Percentiles rank a stretch among this genome's conserved stretches.
These are phyloP conservation scores for Diaporthe nobilis DNA, from an alignment of 2,329 filamentous ascomycete species.

Conservation along the genomic window DNA sequence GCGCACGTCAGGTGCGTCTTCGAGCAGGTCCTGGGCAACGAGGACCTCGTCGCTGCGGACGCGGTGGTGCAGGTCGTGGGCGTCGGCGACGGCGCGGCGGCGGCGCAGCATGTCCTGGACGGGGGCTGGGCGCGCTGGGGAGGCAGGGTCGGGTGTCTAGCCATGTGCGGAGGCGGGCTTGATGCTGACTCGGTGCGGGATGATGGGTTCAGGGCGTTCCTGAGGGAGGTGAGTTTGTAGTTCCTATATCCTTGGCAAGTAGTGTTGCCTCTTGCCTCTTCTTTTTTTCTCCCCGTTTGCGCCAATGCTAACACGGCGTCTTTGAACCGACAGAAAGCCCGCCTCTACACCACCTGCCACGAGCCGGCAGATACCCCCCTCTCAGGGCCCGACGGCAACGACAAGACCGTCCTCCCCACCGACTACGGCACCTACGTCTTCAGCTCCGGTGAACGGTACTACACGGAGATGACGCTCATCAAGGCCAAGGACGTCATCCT, in stretches of 20 bases:
- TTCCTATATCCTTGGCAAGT: neutral
- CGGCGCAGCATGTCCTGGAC: constrained; percentile 70
- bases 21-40: constrained; percentile 67
- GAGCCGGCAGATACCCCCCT: constrained; percentile 68
- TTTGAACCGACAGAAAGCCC: constrained; percentile 62
- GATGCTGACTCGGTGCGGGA: constrained; percentile 57
- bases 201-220: constrained; percentile 62
- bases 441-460: constrained; percentile 73
- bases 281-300: constrained; percentile 6
- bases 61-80: constrained; percentile 79
- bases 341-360: constrained; percentile 71
- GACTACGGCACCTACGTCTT: constrained; percentile 76
- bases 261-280: neutral
- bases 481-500: constrained; percentile 67
- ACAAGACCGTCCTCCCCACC: constrained; percentile 54
- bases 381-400: constrained; percentile 65
- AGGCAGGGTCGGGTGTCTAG: constrained; percentile 62
- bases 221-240: constrained; percentile 61
- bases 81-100: constrained; percentile 75
- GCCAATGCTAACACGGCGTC: constrained; percentile 34
- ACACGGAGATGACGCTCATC: constrained; percentile 75
- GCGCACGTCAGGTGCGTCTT: constrained; percentile 80
- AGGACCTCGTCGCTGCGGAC: constrained; percentile 58
- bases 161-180: constrained; percentile 64
- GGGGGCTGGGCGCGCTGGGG: constrained; percentile 65